Base-by-base conservation (phyloP, 352 stramenopile genomes). In the Halophytophthora polymorphica region DNA sequence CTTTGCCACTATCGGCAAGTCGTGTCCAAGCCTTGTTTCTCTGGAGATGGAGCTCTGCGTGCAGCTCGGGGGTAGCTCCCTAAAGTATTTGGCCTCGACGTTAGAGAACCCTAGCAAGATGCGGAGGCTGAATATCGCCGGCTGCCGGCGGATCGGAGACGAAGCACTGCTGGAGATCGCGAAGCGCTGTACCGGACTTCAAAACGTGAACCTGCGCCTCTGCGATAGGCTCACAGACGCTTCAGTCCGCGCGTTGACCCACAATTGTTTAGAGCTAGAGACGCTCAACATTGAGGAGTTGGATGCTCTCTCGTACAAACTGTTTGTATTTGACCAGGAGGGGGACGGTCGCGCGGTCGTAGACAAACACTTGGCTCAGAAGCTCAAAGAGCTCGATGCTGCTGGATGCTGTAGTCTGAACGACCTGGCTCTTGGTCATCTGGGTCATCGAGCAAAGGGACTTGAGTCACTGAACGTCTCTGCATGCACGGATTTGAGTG, bases 241-340 rank as follows among this genome's bases (percentile, higher is more conserved):
- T 0, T 90, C 83, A 10, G 50, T 93, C 14, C 66, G 74, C 14
- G 50, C 63, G 0, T 58, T 96, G 17, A 96, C 80, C 1, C 86
- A 96, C 53, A 88, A 94, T 53, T 95, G 81, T 17, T 65, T 94
- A 28, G 69, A 95, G 14, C 57, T 98, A 0, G 68, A 93, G 35
- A 39, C 53, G 3, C 54, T 97, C 12, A 81, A 90, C 28, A 49
- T 97, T n/a, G 80, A 96, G 45, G 91, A 97, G 13, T 53, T 97
- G 21, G 66, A 63, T 19, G 46, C 66, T 0, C 44, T 88, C 13
- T 88, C 77, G 2, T 77, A 92, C 56, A 81, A 66, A 51, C 56
- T 85, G 8, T 97, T 98, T 45, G 41, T 83, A 15, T 96, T 95
- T 53, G 86, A 97, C 46, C 70, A 88, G 41, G 72, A 83, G 61